Evolutionary conservation across 2,329 filamentous ascomycete species (phyloP), one percentile per base, ranked within the genome.

Genomic region (Talaromyces sp.): DNA sequence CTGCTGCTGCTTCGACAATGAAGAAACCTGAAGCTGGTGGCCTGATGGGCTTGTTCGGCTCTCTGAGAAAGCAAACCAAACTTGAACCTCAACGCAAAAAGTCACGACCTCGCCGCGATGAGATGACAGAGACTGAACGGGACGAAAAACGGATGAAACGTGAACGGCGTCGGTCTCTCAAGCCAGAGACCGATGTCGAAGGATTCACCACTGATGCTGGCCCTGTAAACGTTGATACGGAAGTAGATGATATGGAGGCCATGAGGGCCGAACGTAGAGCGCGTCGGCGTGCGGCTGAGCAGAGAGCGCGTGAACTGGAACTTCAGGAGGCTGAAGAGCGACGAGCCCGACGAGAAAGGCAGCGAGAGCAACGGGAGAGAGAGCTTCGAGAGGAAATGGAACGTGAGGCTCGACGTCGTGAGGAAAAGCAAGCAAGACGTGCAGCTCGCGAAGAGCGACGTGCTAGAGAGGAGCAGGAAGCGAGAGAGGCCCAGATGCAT

Each of bases 11-110:
- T 14, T 46, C 62, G 37, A 21, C 78, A 60, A 81, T 86, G 2
- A 88, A 85, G 72, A 89, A 87, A 70, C 75, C 85, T 59, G 82
- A 82, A 62, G 68, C 68, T 61, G 77, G 79, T 62, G 83, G 84
- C 23, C 74, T 87, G 16, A 84, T 86, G 77, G 82, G 84, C n/a
- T 79, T 92, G 5, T 86, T 92, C 67, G 85, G 86, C 8, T 76
- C 76, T 2, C 63, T 78, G 28, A 70, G 75, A 28, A 76, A 74
- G 59, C 68, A 67, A 31, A 64, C 71, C 2, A 69, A 70, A 7
- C 69, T 72, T 4, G 76, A 77, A 16, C 65, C 69, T 46, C 74
- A 78, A 37, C 71, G 74, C 31, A 71, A 70, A 11, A 77, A 74
- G 59, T 75, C 76, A 33, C 73, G 74, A 25, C 72, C 74, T 28